phyloP scores from a whole-genome alignment of 768 basidiomycete species.

The Daedaleopsis sinensis region DNA sequence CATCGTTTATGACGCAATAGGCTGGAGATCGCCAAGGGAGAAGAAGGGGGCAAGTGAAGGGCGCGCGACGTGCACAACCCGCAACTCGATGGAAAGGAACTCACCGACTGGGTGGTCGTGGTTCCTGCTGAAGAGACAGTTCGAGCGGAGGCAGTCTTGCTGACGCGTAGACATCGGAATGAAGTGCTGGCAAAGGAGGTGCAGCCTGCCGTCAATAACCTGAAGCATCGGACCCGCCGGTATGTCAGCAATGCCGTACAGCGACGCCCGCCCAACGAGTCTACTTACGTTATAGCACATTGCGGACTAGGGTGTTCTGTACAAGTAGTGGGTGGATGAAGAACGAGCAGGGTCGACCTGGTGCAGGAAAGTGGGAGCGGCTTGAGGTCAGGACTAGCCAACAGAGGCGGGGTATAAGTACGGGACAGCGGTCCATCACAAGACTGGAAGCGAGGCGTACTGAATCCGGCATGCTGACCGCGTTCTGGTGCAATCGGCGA shows the following conservation, averaged over 20 bases:
- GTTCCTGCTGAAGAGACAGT: conserved; percentile 73
- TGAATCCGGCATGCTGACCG: conserved; percentile 41
- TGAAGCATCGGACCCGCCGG: conserved; percentile 29
- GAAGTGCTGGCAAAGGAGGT: conserved; percentile 73
- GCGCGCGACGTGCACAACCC: not conserved
- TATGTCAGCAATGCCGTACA: conserved; percentile 8
- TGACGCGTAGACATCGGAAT: conserved; percentile 68
- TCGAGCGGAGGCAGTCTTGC: conserved; percentile 64
- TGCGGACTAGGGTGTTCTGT: conserved; percentile 23
- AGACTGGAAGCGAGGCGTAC: conserved; percentile 30
- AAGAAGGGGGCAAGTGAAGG: not conserved
- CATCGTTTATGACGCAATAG: not conserved
- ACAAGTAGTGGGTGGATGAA: not conserved
- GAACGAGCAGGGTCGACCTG: conserved; percentile 20
- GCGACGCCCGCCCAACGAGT: not conserved
- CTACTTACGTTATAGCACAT: conserved; percentile 78
- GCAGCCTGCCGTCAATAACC: conserved; percentile 78
- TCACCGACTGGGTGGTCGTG: conserved; percentile 61
- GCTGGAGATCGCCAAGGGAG: not conserved
- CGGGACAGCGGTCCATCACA: conserved; percentile 26
- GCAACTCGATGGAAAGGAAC: conserved; percentile 2
- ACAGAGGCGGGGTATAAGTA: conserved; percentile 21
- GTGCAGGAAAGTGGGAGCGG: conserved; percentile 22
- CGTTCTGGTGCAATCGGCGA: conserved; percentile 38
- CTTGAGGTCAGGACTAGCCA: conserved; percentile 9